These are phyloP conservation scores for Solanum pennellii DNA, from an alignment of 257 asterid species.

Conservation along the genomic window DNA sequence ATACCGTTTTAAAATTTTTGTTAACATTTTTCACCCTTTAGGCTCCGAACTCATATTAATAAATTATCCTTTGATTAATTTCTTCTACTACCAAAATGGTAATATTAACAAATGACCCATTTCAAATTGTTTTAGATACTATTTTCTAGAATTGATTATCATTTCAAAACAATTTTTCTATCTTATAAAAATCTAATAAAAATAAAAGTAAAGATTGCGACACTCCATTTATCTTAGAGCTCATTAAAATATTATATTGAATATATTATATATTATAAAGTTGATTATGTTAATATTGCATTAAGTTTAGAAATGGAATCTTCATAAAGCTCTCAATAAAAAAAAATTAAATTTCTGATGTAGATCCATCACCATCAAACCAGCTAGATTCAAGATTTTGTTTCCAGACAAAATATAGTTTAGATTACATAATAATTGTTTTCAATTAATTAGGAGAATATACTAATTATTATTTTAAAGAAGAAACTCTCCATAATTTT, in stretches of 20 bases:
- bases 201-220: too few species aligned
- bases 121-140: neutral
- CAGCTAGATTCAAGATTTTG: neutral
- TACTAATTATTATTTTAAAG: neutral
- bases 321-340: neutral
- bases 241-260: too few species aligned
- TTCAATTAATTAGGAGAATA: neutral
- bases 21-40: too few species aligned
- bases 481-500: neutral
- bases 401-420: neutral
- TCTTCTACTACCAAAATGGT: too few species aligned
- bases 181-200: neutral
- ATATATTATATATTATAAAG: too few species aligned
- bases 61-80: too few species aligned
- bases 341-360: neutral
- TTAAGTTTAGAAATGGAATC: neutral
- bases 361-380: neutral
- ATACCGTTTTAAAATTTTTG: too few species aligned
- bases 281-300: neutral
- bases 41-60: accelerated
- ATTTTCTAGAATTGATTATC: too few species aligned
- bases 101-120: neutral
- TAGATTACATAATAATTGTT: neutral
- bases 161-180: too few species aligned
- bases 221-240: too few species aligned